phyloP scores from a whole-genome alignment of 768 basidiomycete species.

The Termitomyces sp. region DNA sequence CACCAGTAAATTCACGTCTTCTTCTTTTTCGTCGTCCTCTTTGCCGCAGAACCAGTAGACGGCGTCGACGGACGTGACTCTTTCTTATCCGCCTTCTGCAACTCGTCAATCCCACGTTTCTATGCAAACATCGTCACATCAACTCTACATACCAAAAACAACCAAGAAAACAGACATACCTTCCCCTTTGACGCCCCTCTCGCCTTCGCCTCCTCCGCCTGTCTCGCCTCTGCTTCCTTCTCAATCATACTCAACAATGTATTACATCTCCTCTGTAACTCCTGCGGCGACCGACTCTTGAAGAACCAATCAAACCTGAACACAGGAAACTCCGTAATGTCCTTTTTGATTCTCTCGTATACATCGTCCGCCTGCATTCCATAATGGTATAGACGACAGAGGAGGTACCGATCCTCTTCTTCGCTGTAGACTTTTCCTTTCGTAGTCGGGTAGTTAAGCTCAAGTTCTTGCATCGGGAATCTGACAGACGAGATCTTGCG shows the following conservation, averaged over 20 bases:
- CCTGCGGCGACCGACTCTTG: slow-evolving; percentile 87
- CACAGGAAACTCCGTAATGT: slow-evolving; percentile 94
- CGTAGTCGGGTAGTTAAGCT: slow-evolving; percentile 90
- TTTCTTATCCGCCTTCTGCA: slow-evolving; percentile 42
- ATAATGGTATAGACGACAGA: slow-evolving; percentile 86
- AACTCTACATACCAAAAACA: not conserved
- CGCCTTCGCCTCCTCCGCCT: slow-evolving; percentile 61
- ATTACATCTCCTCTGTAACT: slow-evolving; percentile 82
- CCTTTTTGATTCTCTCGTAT: slow-evolving; percentile 93
- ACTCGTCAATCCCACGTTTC: slow-evolving; percentile 73
- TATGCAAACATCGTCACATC: slow-evolving; percentile 17
- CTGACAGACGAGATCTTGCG: slow-evolving; percentile 79
- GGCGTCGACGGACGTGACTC: slow-evolving; percentile 64
- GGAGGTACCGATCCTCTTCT: slow-evolving; percentile 93
- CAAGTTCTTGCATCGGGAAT: slow-evolving; percentile 96
- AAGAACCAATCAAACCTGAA: slow-evolving; percentile 99
- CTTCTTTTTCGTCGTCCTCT: slow-evolving; percentile 64
- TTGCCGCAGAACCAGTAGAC: slow-evolving; percentile 38
- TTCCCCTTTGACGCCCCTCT: slow-evolving; percentile 58
- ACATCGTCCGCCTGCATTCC: slow-evolving; percentile 86
- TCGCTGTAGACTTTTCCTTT: slow-evolving; percentile 97
- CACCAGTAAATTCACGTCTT: slow-evolving; percentile 37
- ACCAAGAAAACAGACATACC: slow-evolving; percentile 30
- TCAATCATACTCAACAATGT: slow-evolving; percentile 87
- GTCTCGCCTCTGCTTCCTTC: slow-evolving; percentile 76